phyloP scores from a whole-genome alignment of 2,329 filamentous ascomycete species.

The Phoma herbarum region DNA sequence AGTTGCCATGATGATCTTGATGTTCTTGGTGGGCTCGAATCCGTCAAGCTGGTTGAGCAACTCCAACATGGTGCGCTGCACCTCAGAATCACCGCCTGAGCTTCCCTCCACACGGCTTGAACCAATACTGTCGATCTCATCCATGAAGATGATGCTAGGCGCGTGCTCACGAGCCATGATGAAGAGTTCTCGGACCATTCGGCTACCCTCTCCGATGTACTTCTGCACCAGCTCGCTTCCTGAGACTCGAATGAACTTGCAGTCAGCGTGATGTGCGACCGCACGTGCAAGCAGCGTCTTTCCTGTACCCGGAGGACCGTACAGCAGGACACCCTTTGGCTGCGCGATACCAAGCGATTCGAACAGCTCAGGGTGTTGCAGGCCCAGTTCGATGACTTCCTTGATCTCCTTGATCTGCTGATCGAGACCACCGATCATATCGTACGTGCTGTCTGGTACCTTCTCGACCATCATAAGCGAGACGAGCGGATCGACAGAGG shows the following conservation, averaged over 20 bases:
- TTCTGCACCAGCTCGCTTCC: conserved; percentile 98
- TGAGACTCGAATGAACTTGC: conserved; percentile 97
- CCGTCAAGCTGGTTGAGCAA: conserved; percentile 97
- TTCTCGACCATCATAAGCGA: conserved; percentile 99
- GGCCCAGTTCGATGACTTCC: conserved; percentile 97
- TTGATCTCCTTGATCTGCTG: conserved; percentile 99
- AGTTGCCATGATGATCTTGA: conserved; percentile 99
- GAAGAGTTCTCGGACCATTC: conserved; percentile 99
- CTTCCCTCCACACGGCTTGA: conserved; percentile 96
- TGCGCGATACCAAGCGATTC: conserved; percentile 99
- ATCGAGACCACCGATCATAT: conserved; percentile 99
- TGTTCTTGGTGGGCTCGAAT: conserved; percentile 99
- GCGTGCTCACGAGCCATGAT: conserved; percentile 99
- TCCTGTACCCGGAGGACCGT: conserved; percentile 94
- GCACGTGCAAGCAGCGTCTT: conserved; percentile 96
- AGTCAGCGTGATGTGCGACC: conserved; percentile 97
- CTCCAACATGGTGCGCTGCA: conserved; percentile 98
- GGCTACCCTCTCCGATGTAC: conserved; percentile 97
- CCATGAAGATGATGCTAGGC: conserved; percentile 99
- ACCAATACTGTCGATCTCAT: conserved; percentile 98
- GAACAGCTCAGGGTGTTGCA: conserved; percentile 98
- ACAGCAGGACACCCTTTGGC: conserved; percentile 95
- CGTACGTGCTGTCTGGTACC: conserved; percentile 98
- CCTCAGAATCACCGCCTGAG: conserved; percentile 94
- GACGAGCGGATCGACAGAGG: conserved; percentile 96